Percentiles rank a stretch among this genome's conserved stretches.
phyloP scores from a whole-genome alignment of 1,139 yeast genomes.

The Hemisphaericaspora lyxosophila region DNA sequence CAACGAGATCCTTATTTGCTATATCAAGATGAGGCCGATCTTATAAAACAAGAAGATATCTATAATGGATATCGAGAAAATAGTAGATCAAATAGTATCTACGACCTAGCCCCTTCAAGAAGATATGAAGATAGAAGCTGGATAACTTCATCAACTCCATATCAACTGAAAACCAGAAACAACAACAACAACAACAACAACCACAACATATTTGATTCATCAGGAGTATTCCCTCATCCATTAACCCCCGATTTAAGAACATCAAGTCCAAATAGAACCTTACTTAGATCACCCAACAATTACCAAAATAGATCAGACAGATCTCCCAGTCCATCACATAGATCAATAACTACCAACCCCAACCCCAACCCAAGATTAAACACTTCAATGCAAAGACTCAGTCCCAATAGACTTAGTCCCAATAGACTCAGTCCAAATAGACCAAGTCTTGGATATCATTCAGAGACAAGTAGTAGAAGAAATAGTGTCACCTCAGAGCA shows the following conservation, averaged over 20 bases:
- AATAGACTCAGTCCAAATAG: slow-evolving; percentile 8
- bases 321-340: slow-evolving; percentile 7
- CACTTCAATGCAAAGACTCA: slow-evolving; percentile 1
- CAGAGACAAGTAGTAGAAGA: not conserved
- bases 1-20: not conserved
- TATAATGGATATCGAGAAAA: not conserved
- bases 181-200: no score
- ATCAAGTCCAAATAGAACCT: slow-evolving; percentile 15
- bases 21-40: not conserved
- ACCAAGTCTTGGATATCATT: slow-evolving; percentile 3
- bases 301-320: slow-evolving; percentile 4
- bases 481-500: not conserved
- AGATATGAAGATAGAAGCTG: slow-evolving; percentile 11
- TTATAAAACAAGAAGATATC: not conserved
- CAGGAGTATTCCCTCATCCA: slow-evolving; percentile 1
- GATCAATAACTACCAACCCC: not conserved
- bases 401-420: slow-evolving; percentile 12
- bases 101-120: not conserved
- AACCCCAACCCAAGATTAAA: not conserved
- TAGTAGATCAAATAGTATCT: not conserved
- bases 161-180: slow-evolving; percentile 2
- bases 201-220: slow-evolving; percentile 1
- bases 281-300: not conserved
- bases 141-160: slow-evolving; percentile 28
- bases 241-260: not conserved